These are phyloP conservation scores for Hsuehochloa calcarea DNA, from an alignment of 176 grass and related monocot species.

Conservation along the genomic window DNA sequence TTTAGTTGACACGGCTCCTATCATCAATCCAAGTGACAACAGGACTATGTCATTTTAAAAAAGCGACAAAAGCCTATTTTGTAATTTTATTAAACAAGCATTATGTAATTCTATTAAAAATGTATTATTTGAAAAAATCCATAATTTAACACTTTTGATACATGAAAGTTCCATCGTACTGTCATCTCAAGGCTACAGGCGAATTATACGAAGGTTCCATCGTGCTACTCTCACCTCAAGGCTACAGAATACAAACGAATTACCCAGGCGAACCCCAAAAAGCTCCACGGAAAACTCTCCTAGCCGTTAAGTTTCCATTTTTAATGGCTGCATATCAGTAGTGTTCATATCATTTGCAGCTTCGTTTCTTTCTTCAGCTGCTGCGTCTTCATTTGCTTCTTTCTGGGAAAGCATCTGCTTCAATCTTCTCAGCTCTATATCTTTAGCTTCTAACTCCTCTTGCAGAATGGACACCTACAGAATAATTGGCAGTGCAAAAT, in stretches of 20 bases:
- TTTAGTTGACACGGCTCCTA: too few species aligned
- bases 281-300: background rate
- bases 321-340: slow-evolving; percentile 25
- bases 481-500: background rate
- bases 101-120: too few species aligned
- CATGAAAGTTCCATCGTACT: background rate
- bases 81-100: too few species aligned
- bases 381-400: slow-evolving; percentile 46
- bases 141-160: background rate
- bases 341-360: slow-evolving; percentile 34
- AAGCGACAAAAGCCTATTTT: too few species aligned
- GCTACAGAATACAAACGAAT: background rate
- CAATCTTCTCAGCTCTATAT: slow-evolving; percentile 59
- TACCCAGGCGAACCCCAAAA: background rate
- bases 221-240: background rate
- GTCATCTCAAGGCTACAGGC: background rate
- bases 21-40: too few species aligned
- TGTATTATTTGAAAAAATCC: too few species aligned
- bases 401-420: slow-evolving; percentile 66
- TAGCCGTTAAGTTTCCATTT: slow-evolving; percentile 31
- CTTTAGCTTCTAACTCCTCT: slow-evolving; percentile 71
- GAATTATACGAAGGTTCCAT: background rate
- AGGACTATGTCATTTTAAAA: too few species aligned
- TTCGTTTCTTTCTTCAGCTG: slow-evolving; percentile 29
- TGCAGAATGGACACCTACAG: slow-evolving; percentile 71